These are phyloP conservation scores for Suhomyces xylopsoci DNA, from an alignment of 805 yeast genomes.

Conservation along the genomic window DNA sequence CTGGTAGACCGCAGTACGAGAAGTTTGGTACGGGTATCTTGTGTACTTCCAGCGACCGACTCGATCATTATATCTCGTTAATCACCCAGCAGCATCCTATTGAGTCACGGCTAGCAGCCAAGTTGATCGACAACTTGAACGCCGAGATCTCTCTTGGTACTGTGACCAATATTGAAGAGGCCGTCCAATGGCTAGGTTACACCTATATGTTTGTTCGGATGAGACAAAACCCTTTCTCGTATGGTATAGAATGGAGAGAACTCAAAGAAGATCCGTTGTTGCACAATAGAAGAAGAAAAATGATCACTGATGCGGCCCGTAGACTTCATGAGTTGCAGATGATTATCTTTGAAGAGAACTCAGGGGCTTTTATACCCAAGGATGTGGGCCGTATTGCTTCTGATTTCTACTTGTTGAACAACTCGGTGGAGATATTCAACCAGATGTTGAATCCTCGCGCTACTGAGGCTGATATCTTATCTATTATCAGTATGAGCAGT, in stretches of 20 bases:
- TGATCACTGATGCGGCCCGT: constrained; percentile 79
- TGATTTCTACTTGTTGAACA: constrained; percentile 83
- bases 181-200: constrained; percentile 96
- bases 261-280: constrained; percentile 78
- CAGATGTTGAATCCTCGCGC: constrained; percentile 80
- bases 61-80: constrained; percentile 86
- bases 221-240: constrained; percentile 90
- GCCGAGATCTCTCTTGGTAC: constrained; percentile 97
- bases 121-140: constrained; percentile 85
- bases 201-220: constrained; percentile 91
- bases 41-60: constrained; percentile 74
- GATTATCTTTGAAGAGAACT: constrained; percentile 86
- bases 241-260: constrained; percentile 88
- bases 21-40: constrained; percentile 88
- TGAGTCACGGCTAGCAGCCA: constrained; percentile 76
- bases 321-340: constrained; percentile 83
- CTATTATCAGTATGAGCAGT: constrained; percentile 86
- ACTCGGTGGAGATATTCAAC: constrained; percentile 85
- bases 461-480: constrained; percentile 85
- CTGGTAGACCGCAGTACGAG: constrained; percentile 98
- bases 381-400: constrained; percentile 94
- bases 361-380: constrained; percentile 76
- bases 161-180: constrained; percentile 92
- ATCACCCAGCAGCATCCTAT: constrained; percentile 95
- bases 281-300: constrained; percentile 65